Evolutionary conservation across 208 protist genomes (phyloP).

Genomic region (Crithidia expoeki): DNA sequence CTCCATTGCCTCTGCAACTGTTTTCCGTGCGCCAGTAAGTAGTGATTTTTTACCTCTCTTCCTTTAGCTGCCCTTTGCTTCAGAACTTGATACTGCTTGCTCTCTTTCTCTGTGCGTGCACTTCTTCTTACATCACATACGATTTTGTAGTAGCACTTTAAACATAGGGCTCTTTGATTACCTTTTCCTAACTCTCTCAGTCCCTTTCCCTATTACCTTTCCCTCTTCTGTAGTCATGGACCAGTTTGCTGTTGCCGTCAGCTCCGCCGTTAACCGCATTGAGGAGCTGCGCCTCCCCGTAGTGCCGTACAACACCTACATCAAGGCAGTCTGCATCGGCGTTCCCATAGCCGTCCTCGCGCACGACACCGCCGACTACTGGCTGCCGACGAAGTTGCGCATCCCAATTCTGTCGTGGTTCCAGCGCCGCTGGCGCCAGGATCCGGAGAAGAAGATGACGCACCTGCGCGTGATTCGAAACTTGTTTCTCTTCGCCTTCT

Average conservation of each 20-base stretch:
- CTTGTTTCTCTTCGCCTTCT: constrained; percentile 68
- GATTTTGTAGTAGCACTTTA: not conserved
- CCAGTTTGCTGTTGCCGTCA: constrained; percentile 63
- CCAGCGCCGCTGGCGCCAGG: constrained; percentile 63
- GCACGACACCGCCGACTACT: constrained; percentile 81
- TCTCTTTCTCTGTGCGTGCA: too few species aligned
- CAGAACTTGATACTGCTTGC: too few species aligned
- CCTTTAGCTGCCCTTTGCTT: too few species aligned
- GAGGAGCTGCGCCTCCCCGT: constrained; percentile 71
- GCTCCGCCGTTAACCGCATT: constrained; percentile 61
- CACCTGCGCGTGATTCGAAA: constrained; percentile 69
- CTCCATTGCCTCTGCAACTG: too few species aligned
- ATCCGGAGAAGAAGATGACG: constrained; percentile 56
- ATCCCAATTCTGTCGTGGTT: constrained; percentile 84
- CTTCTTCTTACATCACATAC: too few species aligned
- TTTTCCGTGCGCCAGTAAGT: too few species aligned
- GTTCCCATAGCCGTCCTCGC: constrained; percentile 79
- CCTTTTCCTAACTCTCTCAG: constrained; percentile 8
- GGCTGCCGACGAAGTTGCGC: constrained; percentile 60
- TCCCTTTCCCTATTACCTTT: not conserved
- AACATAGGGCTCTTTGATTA: not conserved
- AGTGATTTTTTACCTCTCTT: too few species aligned
- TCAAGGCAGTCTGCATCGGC: constrained; percentile 63
- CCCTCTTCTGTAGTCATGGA: constrained; percentile 52
- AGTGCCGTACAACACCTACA: constrained; percentile 57